Evolutionary conservation across 116 monocot genomes (phyloP).

Genomic region (Trichopus zeylanicus): DNA sequence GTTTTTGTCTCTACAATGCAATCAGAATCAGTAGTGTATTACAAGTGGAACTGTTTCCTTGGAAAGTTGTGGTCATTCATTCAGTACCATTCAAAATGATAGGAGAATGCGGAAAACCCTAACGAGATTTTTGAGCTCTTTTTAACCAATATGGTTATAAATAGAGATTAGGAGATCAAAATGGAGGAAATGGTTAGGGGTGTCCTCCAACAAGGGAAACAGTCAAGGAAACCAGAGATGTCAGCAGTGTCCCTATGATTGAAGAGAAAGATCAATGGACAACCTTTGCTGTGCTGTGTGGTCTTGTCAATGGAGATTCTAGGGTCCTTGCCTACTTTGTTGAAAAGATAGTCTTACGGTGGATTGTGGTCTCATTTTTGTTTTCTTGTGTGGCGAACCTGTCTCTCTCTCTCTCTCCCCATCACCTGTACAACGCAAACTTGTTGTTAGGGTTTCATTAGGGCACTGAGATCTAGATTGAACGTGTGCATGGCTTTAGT

Average conservation of each 20-base stretch:
- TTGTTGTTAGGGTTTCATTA: constrained; percentile 11
- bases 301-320: constrained; percentile 37
- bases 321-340: constrained; percentile 18
- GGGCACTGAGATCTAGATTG: constrained; percentile 49
- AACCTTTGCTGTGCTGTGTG: neutral
- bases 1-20: neutral
- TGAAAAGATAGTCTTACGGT: constrained; percentile 28
- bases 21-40: too few relatives aligned
- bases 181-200: too few relatives aligned
- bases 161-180: neutral
- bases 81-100: too few relatives aligned
- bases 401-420: neutral
- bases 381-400: too few relatives aligned
- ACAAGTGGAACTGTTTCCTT: neutral
- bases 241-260: constrained; percentile 9
- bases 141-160: neutral
- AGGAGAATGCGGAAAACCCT: neutral
- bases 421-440: too few relatives aligned
- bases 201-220: too few relatives aligned
- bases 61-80: neutral
- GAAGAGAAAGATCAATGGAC: constrained; percentile 21
- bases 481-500: constrained; percentile 80
- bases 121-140: neutral
- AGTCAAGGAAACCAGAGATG: neutral
- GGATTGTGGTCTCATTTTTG: neutral